These are phyloP conservation scores for Pichia phayaonensis DNA, from an alignment of 805 yeast species.

Conservation along the genomic window DNA sequence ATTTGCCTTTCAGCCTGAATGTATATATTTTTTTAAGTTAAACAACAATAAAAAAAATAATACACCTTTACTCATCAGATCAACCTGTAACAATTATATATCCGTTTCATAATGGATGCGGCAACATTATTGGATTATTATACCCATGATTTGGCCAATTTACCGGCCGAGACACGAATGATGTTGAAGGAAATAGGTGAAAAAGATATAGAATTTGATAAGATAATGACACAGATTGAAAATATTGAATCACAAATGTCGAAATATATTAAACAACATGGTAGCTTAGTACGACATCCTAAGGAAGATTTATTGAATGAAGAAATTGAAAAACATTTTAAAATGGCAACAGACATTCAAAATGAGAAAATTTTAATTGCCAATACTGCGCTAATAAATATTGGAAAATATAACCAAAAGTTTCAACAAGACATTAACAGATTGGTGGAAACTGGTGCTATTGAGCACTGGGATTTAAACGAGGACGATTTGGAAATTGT, in stretches of 20 bases:
- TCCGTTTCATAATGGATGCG: conserved; percentile 59
- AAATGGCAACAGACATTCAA: conserved; percentile 53
- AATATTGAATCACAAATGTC: conserved; percentile 75
- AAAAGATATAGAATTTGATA: conserved; percentile 60
- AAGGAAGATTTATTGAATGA: conserved; percentile 63
- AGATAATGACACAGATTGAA: conserved; percentile 55
- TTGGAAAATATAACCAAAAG: conserved; percentile 64
- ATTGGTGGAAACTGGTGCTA: conserved; percentile 72
- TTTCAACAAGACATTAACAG: conserved; percentile 70
- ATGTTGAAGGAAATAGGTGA: conserved; percentile 69
- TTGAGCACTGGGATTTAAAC: conserved; percentile 32
- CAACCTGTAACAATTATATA: not conserved
- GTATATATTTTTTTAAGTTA: too few relatives aligned
- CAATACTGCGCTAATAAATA: conserved; percentile 72
- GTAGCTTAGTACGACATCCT: conserved; percentile 73
- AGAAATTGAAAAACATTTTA: conserved; percentile 63
- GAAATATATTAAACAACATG: conserved; percentile 74
- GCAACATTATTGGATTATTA: conserved; percentile 75
- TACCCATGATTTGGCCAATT: conserved; percentile 55
- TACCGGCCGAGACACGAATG: conserved; percentile 82
- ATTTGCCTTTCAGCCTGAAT: not conserved
- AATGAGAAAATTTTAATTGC: conserved; percentile 72
- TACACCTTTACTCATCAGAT: not conserved
- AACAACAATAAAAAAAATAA: too few relatives aligned
- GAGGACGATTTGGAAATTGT: conserved; percentile 33